phyloP scores from a whole-genome alignment of 2,329 filamentous ascomycete species.

The Coniochaeta sp. region DNA sequence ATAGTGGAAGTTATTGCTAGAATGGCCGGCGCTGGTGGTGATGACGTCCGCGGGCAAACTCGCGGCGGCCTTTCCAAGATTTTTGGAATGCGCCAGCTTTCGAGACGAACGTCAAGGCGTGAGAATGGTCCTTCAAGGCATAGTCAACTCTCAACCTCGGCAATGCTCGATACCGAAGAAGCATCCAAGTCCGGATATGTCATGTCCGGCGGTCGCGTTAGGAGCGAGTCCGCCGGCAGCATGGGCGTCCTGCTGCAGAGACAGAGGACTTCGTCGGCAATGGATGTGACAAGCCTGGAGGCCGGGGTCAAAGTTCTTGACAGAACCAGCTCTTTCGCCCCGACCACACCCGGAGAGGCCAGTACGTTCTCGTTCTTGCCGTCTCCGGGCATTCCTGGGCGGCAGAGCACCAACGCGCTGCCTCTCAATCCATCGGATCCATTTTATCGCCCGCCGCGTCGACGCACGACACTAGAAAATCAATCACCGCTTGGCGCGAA shows the following conservation, averaged over 20 bases:
- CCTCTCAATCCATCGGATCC: constrained; percentile 51
- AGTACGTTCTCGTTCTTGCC: constrained; percentile 67
- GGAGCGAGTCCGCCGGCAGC: constrained; percentile 56
- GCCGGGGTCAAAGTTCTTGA: constrained; percentile 41
- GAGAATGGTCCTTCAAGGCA: constrained; percentile 57
- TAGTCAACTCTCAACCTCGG: constrained; percentile 75
- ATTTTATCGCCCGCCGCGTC: constrained; percentile 80
- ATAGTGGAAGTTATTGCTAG: constrained; percentile 82
- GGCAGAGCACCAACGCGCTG: constrained; percentile 33
- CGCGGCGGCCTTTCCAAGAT: constrained; percentile 83
- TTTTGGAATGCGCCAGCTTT: constrained; percentile 85
- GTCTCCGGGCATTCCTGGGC: constrained; percentile 41
- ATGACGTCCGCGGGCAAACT: constrained; percentile 60
- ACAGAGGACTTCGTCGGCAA: constrained; percentile 46
- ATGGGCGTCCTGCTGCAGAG: constrained; percentile 40
- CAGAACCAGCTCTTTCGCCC: constrained; percentile 58
- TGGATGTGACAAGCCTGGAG: constrained; percentile 40
- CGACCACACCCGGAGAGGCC: constrained; percentile 65
- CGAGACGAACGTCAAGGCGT: constrained; percentile 60
- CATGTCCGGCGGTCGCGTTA: constrained; percentile 44
- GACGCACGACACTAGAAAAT: constrained; percentile 35
- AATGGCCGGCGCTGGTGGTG: constrained; percentile 73
- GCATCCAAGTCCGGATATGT: constrained; percentile 55
- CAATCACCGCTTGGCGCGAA: constrained; percentile 29
- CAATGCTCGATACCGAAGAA: constrained; percentile 67